phyloP scores from a whole-genome alignment of 768 basidiomycete genomes.

The Lentinus tigrinus region DNA sequence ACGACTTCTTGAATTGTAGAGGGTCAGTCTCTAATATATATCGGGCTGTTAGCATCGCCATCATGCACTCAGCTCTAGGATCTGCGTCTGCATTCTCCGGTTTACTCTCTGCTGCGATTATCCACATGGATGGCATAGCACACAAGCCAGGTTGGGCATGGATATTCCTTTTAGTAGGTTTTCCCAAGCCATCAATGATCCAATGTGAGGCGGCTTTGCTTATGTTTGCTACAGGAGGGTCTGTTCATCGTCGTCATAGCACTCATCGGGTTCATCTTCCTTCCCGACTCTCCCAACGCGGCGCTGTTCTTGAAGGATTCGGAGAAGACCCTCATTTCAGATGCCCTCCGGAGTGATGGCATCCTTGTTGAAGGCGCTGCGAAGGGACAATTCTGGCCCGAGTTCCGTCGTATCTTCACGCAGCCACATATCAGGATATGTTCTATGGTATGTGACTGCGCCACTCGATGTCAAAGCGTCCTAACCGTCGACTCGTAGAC shows the following conservation, averaged over 20 bases:
- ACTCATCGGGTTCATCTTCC: slow-evolving; percentile 47
- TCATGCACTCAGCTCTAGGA: slow-evolving; percentile 44
- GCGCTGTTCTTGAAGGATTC: slow-evolving; percentile 12
- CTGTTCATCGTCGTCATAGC: slow-evolving; percentile 41
- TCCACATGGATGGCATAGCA: slow-evolving; percentile 51
- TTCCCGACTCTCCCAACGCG: slow-evolving; percentile 26
- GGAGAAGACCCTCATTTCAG: slow-evolving; percentile 11
- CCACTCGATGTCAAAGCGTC: no score
- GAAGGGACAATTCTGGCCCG: slow-evolving; percentile 1
- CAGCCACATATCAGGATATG: slow-evolving; percentile 16
- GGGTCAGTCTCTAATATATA: no score
- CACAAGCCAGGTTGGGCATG: slow-evolving; percentile 64
- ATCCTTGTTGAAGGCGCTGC: background rate
- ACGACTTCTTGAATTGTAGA: background rate
- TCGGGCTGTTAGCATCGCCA: slow-evolving; percentile 18
- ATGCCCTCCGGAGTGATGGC: slow-evolving; percentile 13
- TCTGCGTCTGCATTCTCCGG: slow-evolving; percentile 64
- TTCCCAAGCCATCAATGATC: no score
- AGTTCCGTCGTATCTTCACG: slow-evolving; percentile 10
- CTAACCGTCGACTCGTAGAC: background rate
- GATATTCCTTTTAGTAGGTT: slow-evolving; percentile 58
- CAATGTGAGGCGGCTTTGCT: no score
- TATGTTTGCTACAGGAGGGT: background rate
- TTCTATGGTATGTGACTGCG: slow-evolving; percentile 52
- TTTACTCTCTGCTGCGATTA: slow-evolving; percentile 58